phyloP scores from a whole-genome alignment of 2,329 filamentous ascomycete genomes.

The Fonsecaea nubica region DNA sequence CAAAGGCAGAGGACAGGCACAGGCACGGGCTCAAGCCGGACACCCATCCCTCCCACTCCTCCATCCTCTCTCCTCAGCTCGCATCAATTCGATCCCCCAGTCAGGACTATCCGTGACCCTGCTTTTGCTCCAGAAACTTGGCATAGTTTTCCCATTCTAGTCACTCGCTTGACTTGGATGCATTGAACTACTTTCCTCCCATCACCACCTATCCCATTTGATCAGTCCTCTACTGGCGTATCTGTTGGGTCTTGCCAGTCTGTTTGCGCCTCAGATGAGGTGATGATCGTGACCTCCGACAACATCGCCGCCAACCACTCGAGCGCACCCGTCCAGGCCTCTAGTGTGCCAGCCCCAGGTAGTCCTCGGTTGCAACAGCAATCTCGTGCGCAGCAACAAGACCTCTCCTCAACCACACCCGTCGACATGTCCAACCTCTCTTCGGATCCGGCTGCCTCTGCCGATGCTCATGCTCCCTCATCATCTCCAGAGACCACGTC shows the following conservation, averaged over 20 bases:
- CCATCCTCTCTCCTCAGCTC: neutral
- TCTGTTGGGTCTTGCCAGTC: neutral
- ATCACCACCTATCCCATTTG: neutral
- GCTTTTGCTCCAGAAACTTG: conserved; percentile 23
- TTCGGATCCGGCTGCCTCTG: conserved; percentile 15
- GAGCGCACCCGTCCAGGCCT: neutral
- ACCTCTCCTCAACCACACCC: conserved; percentile 26
- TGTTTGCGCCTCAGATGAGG: conserved; percentile 3
- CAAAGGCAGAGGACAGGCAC: neutral
- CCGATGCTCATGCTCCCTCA: conserved; percentile 21
- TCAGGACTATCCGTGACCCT: conserved; percentile 5
- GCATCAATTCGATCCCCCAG: conserved; percentile 10
- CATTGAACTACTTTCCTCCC: conserved; percentile 1
- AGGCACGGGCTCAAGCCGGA: neutral
- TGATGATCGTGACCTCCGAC: neutral
- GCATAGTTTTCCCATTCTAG: conserved; percentile 7
- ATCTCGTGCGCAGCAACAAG: conserved; percentile 23
- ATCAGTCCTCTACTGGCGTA: neutral
- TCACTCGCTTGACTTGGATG: conserved; percentile 16
- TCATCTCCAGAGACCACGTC: conserved; percentile 19
- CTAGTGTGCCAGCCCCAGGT: conserved; percentile 27
- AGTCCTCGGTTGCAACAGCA: conserved; percentile 28
- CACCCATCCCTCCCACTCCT: neutral
- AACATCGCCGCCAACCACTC: neutral
- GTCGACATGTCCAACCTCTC: conserved; percentile 38